Conservation (phyloP, 371 early-diverging fungal genomes). For the Dinochytrium kinnereticum region DNA sequence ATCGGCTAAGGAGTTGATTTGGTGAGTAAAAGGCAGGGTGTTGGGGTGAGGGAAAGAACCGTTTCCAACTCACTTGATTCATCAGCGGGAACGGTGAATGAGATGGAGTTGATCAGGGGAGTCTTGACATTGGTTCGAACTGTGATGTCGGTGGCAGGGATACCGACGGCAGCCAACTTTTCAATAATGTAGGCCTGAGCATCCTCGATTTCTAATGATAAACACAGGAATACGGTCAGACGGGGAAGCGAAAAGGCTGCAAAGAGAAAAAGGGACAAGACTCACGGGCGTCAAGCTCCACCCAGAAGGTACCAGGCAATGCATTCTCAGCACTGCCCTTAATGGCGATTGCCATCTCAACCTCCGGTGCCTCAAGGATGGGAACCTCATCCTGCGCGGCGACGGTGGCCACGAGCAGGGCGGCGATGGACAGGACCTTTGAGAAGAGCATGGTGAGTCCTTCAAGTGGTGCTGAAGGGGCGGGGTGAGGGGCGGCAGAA, state of each 20-base stretch:
- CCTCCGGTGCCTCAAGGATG: background rate
- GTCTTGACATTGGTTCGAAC: slow-evolving; percentile 6
- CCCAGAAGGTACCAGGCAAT: background rate
- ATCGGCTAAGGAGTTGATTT: background rate
- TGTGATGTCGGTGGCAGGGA: background rate
- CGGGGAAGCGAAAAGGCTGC: background rate
- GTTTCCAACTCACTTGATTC: background rate
- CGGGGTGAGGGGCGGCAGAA: too few species aligned
- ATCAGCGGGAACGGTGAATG: background rate
- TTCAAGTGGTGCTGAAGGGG: too few species aligned
- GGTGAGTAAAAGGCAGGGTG: background rate
- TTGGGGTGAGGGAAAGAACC: background rate
- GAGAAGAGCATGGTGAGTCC: background rate
- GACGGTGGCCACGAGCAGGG: background rate
- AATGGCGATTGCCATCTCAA: background rate
- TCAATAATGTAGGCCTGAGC: background rate
- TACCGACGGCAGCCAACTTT: background rate
- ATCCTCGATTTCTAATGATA: background rate
- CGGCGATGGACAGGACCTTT: background rate
- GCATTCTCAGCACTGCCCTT: background rate
- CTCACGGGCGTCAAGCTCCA: slow-evolving; percentile 2
- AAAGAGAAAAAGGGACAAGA: background rate
- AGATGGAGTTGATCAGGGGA: background rate
- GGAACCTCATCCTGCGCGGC: background rate
- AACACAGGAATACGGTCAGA: background rate